Evolutionary conservation across 1,284 basidiomycete species (phyloP).

Genomic region (Agaricales sp.): DNA sequence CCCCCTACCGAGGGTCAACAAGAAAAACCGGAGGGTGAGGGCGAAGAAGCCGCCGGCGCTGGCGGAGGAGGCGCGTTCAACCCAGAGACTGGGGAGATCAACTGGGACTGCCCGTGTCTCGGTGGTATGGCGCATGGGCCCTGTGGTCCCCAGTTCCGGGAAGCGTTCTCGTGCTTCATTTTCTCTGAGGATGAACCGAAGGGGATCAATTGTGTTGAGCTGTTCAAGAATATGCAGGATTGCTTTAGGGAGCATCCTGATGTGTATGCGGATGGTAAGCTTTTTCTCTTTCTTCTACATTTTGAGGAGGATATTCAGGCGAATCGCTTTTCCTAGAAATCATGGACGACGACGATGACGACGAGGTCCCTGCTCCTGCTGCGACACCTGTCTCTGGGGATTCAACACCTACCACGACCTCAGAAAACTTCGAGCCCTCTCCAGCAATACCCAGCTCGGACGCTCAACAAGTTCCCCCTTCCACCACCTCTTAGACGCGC

Average conservation of each 20-base stretch:
- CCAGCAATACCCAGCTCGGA: no score
- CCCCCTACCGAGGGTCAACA: neutral
- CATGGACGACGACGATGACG: conserved; percentile 47
- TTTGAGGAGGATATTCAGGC: conserved; percentile 6
- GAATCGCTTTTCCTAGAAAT: conserved; percentile 32
- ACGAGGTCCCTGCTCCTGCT: conserved; percentile 9
- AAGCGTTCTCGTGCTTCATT: conserved; percentile 96
- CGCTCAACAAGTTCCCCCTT: no score
- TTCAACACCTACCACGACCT: no score
- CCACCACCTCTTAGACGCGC: no score
- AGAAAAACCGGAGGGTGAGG: conserved; percentile 16
- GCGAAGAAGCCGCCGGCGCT: conserved; percentile 20
- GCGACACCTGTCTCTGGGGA: neutral
- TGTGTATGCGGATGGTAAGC: conserved; percentile 84
- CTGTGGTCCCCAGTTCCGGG: conserved; percentile 90
- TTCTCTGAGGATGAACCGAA: conserved; percentile 94
- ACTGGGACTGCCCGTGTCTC: conserved; percentile 97
- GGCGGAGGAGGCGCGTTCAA: conserved; percentile 57
- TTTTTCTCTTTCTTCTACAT: conserved; percentile 7
- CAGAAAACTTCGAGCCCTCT: no score
- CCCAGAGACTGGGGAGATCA: conserved; percentile 95
- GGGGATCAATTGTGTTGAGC: conserved; percentile 96
- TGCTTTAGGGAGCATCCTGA: conserved; percentile 97
- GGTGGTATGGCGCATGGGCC: conserved; percentile 98
- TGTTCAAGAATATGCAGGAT: conserved; percentile 96